These are phyloP conservation scores for Arachnomyces sp. DNA, from an alignment of 2,329 filamentous ascomycete genomes.

Conservation along the genomic window DNA sequence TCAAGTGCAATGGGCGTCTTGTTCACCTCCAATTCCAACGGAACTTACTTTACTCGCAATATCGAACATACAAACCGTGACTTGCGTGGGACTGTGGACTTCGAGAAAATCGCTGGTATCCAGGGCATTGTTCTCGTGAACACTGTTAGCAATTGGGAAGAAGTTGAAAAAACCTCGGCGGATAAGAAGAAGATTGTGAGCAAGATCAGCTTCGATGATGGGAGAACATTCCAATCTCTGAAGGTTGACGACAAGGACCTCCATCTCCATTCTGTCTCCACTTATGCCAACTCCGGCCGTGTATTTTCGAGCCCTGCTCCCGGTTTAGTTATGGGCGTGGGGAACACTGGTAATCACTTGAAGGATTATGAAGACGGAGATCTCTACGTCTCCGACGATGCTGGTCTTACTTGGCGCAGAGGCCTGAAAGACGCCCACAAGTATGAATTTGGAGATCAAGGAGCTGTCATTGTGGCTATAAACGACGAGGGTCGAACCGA, in stretches of 20 bases:
- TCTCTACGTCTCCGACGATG: conserved; percentile 84
- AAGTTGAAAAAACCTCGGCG: conserved; percentile 50
- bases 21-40: conserved; percentile 95
- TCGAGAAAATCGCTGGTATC: conserved; percentile 85
- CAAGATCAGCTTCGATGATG: conserved; percentile 91
- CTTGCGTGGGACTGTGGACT: conserved; percentile 68
- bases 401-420: conserved; percentile 73
- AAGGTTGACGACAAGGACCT: conserved; percentile 56
- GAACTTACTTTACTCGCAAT: conserved; percentile 89
- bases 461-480: conserved; percentile 77
- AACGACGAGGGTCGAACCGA: conserved; percentile 57
- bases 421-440: conserved; percentile 73
- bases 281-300: conserved; percentile 69
- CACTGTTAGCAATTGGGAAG: conserved; percentile 74
- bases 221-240: conserved; percentile 70
- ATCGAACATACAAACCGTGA: conserved; percentile 88
- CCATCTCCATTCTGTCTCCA: conserved; percentile 87
- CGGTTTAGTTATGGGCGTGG: conserved; percentile 86
- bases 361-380: conserved; percentile 63
- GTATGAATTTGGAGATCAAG: conserved; percentile 92
- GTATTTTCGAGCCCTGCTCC: conserved; percentile 92
- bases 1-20: conserved; percentile 69
- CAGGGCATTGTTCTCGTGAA: conserved; percentile 92
- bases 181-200: conserved; percentile 62
- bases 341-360: conserved; percentile 74